Percentiles rank a stretch among this genome's conserved stretches.
Evolutionary conservation across 139 green algal species (phyloP).

Genomic region (Chlamydomonas sp.): DNA sequence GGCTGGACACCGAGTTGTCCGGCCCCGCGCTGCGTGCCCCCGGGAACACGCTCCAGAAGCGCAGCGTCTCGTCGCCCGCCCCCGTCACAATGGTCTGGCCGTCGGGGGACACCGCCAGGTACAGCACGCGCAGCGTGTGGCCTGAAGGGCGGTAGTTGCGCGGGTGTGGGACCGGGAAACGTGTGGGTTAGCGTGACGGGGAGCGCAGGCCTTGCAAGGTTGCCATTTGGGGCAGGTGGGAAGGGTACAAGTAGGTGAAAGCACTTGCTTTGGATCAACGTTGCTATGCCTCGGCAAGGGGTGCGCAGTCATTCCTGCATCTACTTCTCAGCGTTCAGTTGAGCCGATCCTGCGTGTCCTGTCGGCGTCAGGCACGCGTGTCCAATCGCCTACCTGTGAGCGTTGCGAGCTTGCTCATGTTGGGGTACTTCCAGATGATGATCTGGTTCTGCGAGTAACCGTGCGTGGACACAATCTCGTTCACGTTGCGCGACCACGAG

Average conservation of each 20-base stretch:
- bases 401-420: conserved; percentile 91
- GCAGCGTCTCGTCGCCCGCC: conserved; percentile 92
- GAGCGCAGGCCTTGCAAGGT: too few species aligned
- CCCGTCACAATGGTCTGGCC: conserved; percentile 98
- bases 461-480: conserved; percentile 98
- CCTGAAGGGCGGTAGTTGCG: conserved; percentile 50
- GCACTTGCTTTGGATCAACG: too few species aligned
- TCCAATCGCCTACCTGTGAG: conserved; percentile 67
- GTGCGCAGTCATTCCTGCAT: too few species aligned
- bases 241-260: background rate
- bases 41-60: conserved; percentile 96
- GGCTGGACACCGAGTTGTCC: conserved; percentile 57
- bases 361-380: too few species aligned
- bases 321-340: too few species aligned
- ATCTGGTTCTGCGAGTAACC: conserved; percentile 98
- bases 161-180: background rate
- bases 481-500: conserved; percentile 95
- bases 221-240: background rate
- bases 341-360: too few species aligned
- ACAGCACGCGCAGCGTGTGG: conserved; percentile 95
- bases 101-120: conserved; percentile 94
- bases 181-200: background rate
- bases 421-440: conserved; percentile 91
- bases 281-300: too few species aligned
- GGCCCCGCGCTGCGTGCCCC: background rate